Percentiles rank a stretch among this genome's conserved stretches.
phyloP scores from a whole-genome alignment of 768 basidiomycete genomes.

The Porpolomopsis calyptriformis region DNA sequence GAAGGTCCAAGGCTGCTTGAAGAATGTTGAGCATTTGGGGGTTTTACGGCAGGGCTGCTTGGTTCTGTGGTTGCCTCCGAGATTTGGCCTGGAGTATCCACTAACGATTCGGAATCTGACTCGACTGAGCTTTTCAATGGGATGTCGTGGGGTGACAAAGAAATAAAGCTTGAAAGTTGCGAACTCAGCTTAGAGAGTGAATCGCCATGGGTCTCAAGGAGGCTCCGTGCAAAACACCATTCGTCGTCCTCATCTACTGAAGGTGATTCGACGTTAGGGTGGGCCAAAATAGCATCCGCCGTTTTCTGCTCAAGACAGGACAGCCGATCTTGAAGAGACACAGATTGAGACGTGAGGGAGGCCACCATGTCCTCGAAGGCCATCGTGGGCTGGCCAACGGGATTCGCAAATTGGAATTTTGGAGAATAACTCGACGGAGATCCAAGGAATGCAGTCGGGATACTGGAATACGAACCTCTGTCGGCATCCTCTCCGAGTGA shows the following conservation, averaged over 20 bases:
- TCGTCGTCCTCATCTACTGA: constrained; percentile 11
- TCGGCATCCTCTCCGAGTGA: constrained; percentile 13
- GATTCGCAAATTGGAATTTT: constrained; percentile 20
- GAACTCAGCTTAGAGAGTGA: neutral
- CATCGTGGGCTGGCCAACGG: constrained; percentile 19
- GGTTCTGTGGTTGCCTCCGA: neutral
- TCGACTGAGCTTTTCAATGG: neutral
- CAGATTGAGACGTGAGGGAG: constrained; percentile 32
- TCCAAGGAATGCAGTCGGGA: constrained; percentile 35
- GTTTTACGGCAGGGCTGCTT: neutral
- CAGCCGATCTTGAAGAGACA: constrained; percentile 6
- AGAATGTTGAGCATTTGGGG: constrained; percentile 1
- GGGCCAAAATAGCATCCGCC: too few species aligned
- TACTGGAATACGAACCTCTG: constrained; percentile 27
- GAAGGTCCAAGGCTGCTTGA: constrained; percentile 10
- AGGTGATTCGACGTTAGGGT: constrained; percentile 7
- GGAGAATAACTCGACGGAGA: constrained; percentile 29
- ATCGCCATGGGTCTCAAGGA: neutral
- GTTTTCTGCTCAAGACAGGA: too few species aligned
- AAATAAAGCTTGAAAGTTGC: neutral
- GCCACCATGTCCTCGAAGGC: constrained; percentile 35
- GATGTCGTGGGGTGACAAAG: neutral
- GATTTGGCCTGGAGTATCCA: neutral
- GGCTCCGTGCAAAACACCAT: neutral
- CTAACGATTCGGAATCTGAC: neutral